Conservation (phyloP, 345 rosid species). For the Populus alba region DNA sequence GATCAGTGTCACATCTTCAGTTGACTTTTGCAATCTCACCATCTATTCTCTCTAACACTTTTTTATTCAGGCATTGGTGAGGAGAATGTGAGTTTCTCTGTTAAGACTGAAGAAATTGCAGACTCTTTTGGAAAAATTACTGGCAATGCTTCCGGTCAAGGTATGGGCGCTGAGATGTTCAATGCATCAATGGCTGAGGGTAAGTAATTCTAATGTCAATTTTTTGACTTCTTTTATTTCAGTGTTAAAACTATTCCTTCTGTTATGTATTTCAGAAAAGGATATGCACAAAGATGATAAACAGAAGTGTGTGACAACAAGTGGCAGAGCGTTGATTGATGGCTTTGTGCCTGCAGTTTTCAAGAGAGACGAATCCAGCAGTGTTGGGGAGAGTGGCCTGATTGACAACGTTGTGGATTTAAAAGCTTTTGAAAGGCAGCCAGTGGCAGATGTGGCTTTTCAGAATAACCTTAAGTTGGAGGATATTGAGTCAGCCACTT, state of each 20-base stretch:
- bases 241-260: neutral
- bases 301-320: slow-evolving; percentile 4
- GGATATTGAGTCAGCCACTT: neutral
- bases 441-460: slow-evolving; percentile 10
- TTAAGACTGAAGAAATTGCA: slow-evolving; percentile 9
- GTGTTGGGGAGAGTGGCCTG: neutral
- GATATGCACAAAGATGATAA: slow-evolving; percentile 20
- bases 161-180: slow-evolving; percentile 16
- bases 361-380: slow-evolving; percentile 1
- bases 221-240: neutral
- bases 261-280: slow-evolving; percentile 22
- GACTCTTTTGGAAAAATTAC: neutral
- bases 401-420: slow-evolving; percentile 9
- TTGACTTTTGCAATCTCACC: neutral
- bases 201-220: slow-evolving; percentile 10
- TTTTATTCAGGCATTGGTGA: slow-evolving; percentile 12
- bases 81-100: neutral
- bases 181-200: slow-evolving; percentile 19
- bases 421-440: slow-evolving; percentile 18
- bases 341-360: neutral
- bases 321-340: neutral
- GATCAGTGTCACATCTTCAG: neutral
- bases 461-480: slow-evolving; percentile 1
- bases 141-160: slow-evolving; percentile 5
- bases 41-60: neutral